Base-by-base conservation (phyloP, 306 rosid genomes). In the Morella rubra region DNA sequence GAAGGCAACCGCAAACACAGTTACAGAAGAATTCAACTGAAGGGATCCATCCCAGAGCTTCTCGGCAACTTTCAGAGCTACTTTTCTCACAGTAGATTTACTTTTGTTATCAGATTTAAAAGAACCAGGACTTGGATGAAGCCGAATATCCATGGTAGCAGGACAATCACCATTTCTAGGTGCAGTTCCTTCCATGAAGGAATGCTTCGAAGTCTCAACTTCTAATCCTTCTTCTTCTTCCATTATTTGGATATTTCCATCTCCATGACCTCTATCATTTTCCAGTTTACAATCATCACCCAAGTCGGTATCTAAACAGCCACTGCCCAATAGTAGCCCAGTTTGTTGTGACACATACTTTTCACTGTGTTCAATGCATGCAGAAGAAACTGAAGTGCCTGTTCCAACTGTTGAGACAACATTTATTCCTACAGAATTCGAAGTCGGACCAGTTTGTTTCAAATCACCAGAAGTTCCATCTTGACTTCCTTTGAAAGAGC, bases 31-130 rank as follows among this genome's bases (percentile, higher is more conserved):
- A 61, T 77, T 77, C 52, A 77, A 37, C 76, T 44, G 59, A 22
- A 77, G 81, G 81, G 70, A 59, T 18, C 81, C 81, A 47, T 77
- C 76, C 81, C 81, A 77, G 50, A 77, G 81, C 71, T 58, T 70
- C 70, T 70, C 60, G n/a, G 71, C 71, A 42, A 65, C 47, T 8
- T 61, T n/a, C 7, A 61, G 49, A 70, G 71, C 76, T 19, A 56
- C 71, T 54, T 77, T 77, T 64, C 59, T 62, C 41, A 19, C 42
- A 55, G 45, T 58, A 18, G 55, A 41, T 69, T 69, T 77, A 44
- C 40, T 19, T 27, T 45, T 77, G 18, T 58, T 69, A 12, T 7
- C 5, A 47, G 62, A 47, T 6, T 77, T n/a, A 16, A 56, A 77
- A 32, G 52, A 37, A 46, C 71, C 76, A 69, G 58, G 60, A 13